Conservation (phyloP, 306 rosid species). For the Trifolium repens region DNA sequence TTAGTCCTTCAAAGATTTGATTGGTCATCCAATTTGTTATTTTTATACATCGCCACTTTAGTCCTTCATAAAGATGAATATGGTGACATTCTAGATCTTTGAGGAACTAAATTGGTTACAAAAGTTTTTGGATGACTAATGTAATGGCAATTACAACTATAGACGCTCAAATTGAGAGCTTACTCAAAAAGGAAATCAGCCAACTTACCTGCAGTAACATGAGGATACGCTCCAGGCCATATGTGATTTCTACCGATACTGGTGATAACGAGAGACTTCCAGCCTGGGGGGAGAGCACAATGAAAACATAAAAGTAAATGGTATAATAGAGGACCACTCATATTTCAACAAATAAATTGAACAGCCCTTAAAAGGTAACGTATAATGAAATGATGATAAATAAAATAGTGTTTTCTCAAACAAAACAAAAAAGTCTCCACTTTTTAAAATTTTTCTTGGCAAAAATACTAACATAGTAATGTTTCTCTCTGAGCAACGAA, state of each 20-base stretch:
- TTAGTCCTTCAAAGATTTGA: background rate
- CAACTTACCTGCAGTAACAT: conserved; percentile 89
- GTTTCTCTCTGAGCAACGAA: conserved; percentile 18
- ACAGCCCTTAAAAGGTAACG: background rate
- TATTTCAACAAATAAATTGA: background rate
- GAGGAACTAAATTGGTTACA: conserved; percentile 6
- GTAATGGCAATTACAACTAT: background rate
- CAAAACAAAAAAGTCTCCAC: conserved; percentile 4
- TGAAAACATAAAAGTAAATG: conserved; percentile 39
- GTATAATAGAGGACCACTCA: background rate
- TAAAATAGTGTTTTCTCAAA: background rate
- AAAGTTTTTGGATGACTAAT: conserved; percentile 2
- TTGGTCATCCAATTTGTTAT: background rate
- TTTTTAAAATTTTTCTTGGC: background rate
- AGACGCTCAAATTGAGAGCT: background rate
- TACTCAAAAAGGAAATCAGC: conserved; percentile 20
- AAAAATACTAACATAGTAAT: conserved; percentile 13
- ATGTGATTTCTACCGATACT: conserved; percentile 91
- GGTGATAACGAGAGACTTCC: conserved; percentile 93
- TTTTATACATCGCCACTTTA: background rate
- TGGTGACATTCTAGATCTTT: conserved; percentile 23
- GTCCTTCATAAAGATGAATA: background rate
- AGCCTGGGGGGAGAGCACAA: conserved; percentile 58
- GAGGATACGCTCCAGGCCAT: conserved; percentile 95
- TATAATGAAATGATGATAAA: conserved; percentile 4